These are phyloP conservation scores for Ascodesmis nigricans DNA, from an alignment of 495 filamentous ascomycete genomes.

Conservation along the genomic window DNA sequence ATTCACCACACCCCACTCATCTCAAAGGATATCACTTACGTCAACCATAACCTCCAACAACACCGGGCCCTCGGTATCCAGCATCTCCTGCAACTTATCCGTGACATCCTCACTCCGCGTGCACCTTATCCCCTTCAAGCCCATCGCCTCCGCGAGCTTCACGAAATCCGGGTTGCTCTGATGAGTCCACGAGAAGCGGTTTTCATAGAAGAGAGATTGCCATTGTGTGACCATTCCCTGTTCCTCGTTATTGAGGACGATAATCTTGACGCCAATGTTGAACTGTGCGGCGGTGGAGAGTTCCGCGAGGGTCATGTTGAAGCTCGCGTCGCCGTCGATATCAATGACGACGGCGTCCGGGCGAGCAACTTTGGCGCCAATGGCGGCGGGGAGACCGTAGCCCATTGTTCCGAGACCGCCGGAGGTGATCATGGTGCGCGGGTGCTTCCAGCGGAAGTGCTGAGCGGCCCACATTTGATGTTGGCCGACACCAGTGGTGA, in stretches of 20 bases:
- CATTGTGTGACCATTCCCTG: slow-evolving; percentile 96
- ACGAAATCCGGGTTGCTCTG: slow-evolving; percentile 76
- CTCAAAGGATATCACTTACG: slow-evolving; percentile 89
- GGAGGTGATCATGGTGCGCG: slow-evolving; percentile 73
- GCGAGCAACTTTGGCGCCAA: slow-evolving; percentile 77
- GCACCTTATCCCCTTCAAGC: slow-evolving; percentile 43
- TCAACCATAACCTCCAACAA: slow-evolving; percentile 39
- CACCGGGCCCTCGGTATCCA: slow-evolving; percentile 58
- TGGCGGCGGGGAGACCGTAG: slow-evolving; percentile 75
- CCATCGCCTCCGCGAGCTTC: slow-evolving; percentile 68
- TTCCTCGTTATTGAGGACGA: slow-evolving; percentile 88
- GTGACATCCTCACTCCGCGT: slow-evolving; percentile 48
- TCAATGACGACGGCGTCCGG: slow-evolving; percentile 76
- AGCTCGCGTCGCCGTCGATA: slow-evolving; percentile 91
- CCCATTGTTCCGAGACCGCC: slow-evolving; percentile 93
- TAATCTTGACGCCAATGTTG: slow-evolving; percentile 77
- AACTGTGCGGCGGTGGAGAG: slow-evolving; percentile 77
- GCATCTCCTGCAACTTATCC: slow-evolving; percentile 66
- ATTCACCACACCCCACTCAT: too few species aligned
- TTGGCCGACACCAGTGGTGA: slow-evolving; percentile 80
- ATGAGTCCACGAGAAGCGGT: slow-evolving; percentile 79
- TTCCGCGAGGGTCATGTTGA: slow-evolving; percentile 88
- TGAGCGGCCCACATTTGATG: slow-evolving; percentile 97
- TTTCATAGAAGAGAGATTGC: slow-evolving; percentile 83
- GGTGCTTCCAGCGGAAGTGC: slow-evolving; percentile 76